phyloP scores from a whole-genome alignment of 306 rosid species.

The Medicago truncatula region DNA sequence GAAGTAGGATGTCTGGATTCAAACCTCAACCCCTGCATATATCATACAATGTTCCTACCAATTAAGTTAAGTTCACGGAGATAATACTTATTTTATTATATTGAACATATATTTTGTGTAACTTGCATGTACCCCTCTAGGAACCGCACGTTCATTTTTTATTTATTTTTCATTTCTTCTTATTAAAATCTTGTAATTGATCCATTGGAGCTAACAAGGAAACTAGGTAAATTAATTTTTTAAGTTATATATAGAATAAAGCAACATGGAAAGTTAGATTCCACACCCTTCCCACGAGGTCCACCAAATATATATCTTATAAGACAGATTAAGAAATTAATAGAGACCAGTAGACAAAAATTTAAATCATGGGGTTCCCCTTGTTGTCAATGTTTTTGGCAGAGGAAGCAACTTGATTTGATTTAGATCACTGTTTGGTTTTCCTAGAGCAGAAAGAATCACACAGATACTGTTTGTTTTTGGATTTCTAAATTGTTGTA shows the following conservation, averaged over 20 bases:
- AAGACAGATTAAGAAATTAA: not conserved
- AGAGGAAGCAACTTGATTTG: conserved; percentile 62
- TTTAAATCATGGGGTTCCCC: conserved; percentile 37
- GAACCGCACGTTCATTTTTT: conserved; percentile 21
- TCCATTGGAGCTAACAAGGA: conserved; percentile 12
- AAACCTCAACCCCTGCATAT: too few relatives aligned
- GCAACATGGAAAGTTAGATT: too few relatives aligned
- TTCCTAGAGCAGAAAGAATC: conserved; percentile 40
- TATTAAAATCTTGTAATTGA: conserved; percentile 38
- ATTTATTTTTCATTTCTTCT: not conserved
- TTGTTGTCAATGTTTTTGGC: conserved; percentile 45
- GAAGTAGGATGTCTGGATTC: too few relatives aligned
- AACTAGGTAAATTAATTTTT: not conserved
- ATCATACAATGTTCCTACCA: too few relatives aligned
- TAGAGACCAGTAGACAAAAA: conserved; percentile 50
- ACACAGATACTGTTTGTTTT: too few relatives aligned
- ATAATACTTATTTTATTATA: too few relatives aligned
- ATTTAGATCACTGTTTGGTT: conserved; percentile 65
- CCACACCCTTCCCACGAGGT: conserved; percentile 25
- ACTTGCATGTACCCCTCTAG: too few relatives aligned
- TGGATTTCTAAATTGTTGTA: too few relatives aligned
- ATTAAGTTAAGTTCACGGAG: too few relatives aligned
- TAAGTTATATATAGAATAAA: too few relatives aligned
- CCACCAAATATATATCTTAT: conserved; percentile 35
- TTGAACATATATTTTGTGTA: too few relatives aligned